phyloP scores from a whole-genome alignment of 164 flowering plant genomes.

The Tetrastigma voinierianum region DNA sequence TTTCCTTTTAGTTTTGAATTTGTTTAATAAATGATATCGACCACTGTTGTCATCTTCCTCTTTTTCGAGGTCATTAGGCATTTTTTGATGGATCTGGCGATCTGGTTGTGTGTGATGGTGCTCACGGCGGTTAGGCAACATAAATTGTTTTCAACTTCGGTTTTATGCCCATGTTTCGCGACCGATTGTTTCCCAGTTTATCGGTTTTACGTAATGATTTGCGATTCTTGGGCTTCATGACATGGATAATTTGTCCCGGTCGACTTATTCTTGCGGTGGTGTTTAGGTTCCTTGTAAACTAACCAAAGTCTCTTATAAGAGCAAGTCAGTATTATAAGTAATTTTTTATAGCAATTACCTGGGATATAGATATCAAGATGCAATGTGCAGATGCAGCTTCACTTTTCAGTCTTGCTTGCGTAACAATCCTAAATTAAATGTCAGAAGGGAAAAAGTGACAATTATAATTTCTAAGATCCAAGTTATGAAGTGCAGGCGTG shows the following conservation, averaged over 20 bases:
- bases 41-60: neutral
- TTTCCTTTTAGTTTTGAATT: too few relatives aligned
- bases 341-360: too few relatives aligned
- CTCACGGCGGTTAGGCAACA: conserved; percentile 83
- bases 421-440: too few relatives aligned
- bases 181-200: neutral
- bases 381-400: too few relatives aligned
- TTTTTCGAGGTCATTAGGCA: conserved; percentile 79
- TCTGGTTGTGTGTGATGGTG: conserved; percentile 98
- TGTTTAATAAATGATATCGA: neutral
- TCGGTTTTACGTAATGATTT: conserved; percentile 16
- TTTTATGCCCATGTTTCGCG: neutral
- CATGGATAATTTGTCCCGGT: conserved; percentile 98
- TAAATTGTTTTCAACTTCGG: neutral
- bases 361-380: too few relatives aligned
- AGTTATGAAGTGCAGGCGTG: too few relatives aligned
- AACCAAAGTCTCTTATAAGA: neutral
- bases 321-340: neutral
- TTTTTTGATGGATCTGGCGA: conserved; percentile 99
- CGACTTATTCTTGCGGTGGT: conserved; percentile 91
- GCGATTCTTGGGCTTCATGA: conserved; percentile 98
- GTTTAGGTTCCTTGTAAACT: neutral
- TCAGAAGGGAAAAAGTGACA: too few relatives aligned
- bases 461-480: too few relatives aligned
- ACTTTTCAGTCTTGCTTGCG: too few relatives aligned